phyloP scores from a whole-genome alignment of 1,284 basidiomycete genomes.

The Cutaneotrichosporon sp. region DNA sequence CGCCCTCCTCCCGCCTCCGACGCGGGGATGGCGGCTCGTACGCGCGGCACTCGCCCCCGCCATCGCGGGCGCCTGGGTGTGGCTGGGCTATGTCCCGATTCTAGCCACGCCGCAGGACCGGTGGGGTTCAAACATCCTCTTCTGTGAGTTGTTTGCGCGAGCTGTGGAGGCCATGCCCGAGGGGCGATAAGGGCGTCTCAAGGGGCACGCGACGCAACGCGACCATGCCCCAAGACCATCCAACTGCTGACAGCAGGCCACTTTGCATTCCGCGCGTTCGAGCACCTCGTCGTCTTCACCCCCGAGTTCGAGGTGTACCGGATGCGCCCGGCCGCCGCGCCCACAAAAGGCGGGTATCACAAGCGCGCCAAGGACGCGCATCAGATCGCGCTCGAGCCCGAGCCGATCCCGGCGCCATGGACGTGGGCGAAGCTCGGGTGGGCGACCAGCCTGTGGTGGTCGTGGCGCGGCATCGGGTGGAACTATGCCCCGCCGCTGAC shows the following conservation, averaged over 20 bases:
- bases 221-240: neutral
- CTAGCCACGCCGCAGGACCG: conserved; percentile 27
- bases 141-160: neutral
- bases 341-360: neutral
- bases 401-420: conserved; percentile 39
- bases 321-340: conserved; percentile 12
- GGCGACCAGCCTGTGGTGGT: conserved; percentile 38
- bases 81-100: conserved; percentile 22
- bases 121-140: conserved; percentile 31
- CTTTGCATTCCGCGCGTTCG: conserved; percentile 29
- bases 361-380: neutral
- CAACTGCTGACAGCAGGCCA: conserved; percentile 16
- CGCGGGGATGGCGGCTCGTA: conserved; percentile 32
- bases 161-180: neutral
- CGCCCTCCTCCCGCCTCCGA: conserved; percentile 29
- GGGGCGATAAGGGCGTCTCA: neutral
- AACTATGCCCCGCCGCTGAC: conserved; percentile 37
- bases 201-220: neutral
- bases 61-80: conserved; percentile 21
- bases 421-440: conserved; percentile 44
- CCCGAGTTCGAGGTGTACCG: conserved; percentile 41
- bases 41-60: conserved; percentile 32
- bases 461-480: conserved; percentile 47
- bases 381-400: conserved; percentile 23
- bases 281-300: conserved; percentile 40